A percentile compares a stretch with the other conserved stretches of the same genome.
These are phyloP conservation scores for Cymbopogon citratus DNA, from an alignment of 176 grass and related monocot species.

Conservation along the genomic window DNA sequence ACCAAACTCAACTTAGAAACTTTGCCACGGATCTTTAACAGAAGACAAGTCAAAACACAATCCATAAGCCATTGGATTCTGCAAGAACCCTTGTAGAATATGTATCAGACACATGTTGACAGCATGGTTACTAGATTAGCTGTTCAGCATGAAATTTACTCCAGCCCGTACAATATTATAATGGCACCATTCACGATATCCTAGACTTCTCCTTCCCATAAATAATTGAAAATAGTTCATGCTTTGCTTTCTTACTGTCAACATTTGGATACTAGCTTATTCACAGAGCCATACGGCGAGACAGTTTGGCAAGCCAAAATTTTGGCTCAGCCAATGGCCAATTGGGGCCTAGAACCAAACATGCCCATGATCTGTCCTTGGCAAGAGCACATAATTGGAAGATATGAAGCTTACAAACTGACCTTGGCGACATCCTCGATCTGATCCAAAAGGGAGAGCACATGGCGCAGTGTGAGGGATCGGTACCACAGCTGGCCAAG, in stretches of 20 bases:
- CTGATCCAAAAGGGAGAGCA: conserved; percentile 81
- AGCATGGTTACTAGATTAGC: neutral
- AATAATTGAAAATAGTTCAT: neutral
- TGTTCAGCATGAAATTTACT: neutral
- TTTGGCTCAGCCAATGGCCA: neutral
- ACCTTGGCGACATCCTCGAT: conserved; percentile 93
- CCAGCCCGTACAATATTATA: neutral
- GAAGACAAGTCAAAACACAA: neutral
- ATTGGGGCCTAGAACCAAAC: neutral
- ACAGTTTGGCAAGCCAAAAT: neutral
- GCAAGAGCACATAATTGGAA: neutral
- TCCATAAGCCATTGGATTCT: neutral
- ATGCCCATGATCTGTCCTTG: neutral
- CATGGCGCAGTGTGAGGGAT: conserved; percentile 79
- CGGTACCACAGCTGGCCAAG: conserved; percentile 90
- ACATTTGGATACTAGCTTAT: neutral
- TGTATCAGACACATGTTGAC: neutral
- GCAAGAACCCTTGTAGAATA: neutral
- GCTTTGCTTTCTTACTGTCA: neutral
- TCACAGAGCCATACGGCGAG: neutral
- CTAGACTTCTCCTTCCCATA: neutral
- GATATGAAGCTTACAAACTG: neutral
- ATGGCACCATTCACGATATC: neutral
- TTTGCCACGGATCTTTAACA: neutral
- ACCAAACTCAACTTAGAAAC: neutral